Conservation (phyloP, 2,329 filamentous ascomycete species). For the Trichoderma oligosporum region DNA sequence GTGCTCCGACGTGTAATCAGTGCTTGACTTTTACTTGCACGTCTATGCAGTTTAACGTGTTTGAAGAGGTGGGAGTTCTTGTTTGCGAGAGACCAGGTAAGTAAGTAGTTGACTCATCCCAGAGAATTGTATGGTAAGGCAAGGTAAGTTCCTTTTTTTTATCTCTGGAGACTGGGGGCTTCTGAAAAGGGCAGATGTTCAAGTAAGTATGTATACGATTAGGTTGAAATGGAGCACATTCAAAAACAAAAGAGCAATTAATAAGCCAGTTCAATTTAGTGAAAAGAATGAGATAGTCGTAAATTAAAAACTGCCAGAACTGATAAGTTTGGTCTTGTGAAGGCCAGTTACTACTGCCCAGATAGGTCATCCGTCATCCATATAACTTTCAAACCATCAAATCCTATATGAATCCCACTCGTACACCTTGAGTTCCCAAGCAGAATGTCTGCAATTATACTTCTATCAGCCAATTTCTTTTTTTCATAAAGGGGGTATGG, state of each 20-base stretch:
- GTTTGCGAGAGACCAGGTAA: no score
- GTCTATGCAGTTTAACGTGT: no score
- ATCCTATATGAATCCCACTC: slow-evolving; percentile 8
- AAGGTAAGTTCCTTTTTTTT: no score
- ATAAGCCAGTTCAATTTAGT: background rate
- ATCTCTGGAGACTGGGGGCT: no score
- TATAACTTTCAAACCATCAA: slow-evolving; percentile 17
- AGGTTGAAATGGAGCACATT: background rate
- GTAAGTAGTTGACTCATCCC: background rate
- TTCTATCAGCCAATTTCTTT: slow-evolving; percentile 22
- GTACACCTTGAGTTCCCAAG: slow-evolving; percentile 13
- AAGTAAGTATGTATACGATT: no score
- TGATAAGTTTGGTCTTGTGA: slow-evolving; percentile 5
- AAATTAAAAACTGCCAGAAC: slow-evolving; percentile 1
- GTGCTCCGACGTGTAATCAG: no score
- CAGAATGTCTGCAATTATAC: slow-evolving; percentile 14
- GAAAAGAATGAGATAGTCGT: background rate
- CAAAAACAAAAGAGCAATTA: background rate
- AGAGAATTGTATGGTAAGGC: no score
- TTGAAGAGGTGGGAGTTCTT: no score
- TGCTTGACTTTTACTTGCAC: no score
- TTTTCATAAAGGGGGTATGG: slow-evolving; percentile 30
- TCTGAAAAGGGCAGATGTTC: no score
- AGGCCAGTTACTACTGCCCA: background rate
- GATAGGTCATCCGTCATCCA: background rate